Base-by-base conservation (phyloP, 345 rosid species). In the Clarkia xantiana region DNA sequence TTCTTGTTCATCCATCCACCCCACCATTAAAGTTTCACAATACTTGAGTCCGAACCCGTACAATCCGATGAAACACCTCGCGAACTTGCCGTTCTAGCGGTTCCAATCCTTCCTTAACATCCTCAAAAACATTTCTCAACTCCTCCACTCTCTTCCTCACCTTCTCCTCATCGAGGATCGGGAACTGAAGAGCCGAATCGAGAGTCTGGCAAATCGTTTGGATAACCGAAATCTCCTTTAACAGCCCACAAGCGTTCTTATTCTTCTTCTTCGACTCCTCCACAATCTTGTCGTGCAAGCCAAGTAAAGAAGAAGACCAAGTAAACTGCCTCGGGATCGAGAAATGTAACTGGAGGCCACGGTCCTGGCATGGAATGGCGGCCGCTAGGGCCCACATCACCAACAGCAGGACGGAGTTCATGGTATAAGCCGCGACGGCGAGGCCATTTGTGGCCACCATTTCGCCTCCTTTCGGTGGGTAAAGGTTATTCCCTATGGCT, bases 341-440 rank as follows among this genome's bases (percentile, higher is more conserved):
- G 63, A 81, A 81, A 51, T 83, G 91, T 6, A 81, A 86, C 69
- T 86, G 95, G 71, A 90, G 49, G 0, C 97, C 95, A 47, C 95
- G 84, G 51, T 90, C 97, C 58, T 90, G 97, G 62, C 97, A 90
- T 3, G 95, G 97, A 40, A 90, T 82, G 3, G 95, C 95, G 7
- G 97, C 97, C 56, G 86, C 97, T 17, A 90, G 67, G 43, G 76
- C 88, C 97, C 95, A 90, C 95, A 79, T 83, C 5, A 79, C 95
- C 12, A 86, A 81, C 60, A 86, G 44, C 75, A 90, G 60, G 53
- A 90, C 55, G 43, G 74, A 71, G 15, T 63, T 72, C 86, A 90
- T 83, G 0, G 95, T 77, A 43, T 67, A 86, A 52, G 82, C 76
- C 36, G 85, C 77, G 17, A 65, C 62, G 0, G 88, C 78, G 44